Evolutionary conservation across 2,329 filamentous ascomycete genomes (phyloP), one percentile per base, ranked within the genome.

Genomic region (Neocatenulostroma microsporum): DNA sequence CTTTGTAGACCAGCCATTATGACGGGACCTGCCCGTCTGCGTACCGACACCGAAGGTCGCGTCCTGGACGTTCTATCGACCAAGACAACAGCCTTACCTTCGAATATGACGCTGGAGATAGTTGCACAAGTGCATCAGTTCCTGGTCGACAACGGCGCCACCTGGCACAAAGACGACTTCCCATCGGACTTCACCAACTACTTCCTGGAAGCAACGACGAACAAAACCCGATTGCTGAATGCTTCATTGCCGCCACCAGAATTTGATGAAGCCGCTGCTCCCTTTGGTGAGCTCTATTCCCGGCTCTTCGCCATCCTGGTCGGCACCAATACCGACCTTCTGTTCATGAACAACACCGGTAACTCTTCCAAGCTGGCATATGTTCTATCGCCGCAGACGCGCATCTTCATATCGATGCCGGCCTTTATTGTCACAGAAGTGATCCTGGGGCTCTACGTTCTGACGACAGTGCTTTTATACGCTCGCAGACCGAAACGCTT

Each of bases 121-220:
- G 21, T 47, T 11, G 40, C 40, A 14, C 46, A 50, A 34, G 30
- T 28, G 3, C 42, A 49, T 26, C 40, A 36, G n/a, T 48, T 45
- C 30, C 30, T 49, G 5, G 17, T 33, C n/a, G 38, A 40, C 26
- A 46, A 19, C 10, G 41, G 45, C 34, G 0, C 54, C 48, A 45
- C 23, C 2, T 74, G 66, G 64, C 74, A 75, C 44, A 73, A 70
- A 37, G 62, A 72, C 28, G 63, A 56, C 0, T 50, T 62, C 1
- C 53, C 69, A 0, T 48, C 46, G 0, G 67, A 71, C 26, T 73
- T 65, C 56, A 50, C 69, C 20, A 71, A 67, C 31, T 66, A 73
- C 21, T 58, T 76, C n/a, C 43, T 72, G 0, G 48, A 49, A 1
- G 26, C 56, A 1, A 17, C 35, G 0, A 47, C 31, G 0, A 62